phyloP scores from a whole-genome alignment of 2,329 filamentous ascomycete species.

The Venturia effusa region DNA sequence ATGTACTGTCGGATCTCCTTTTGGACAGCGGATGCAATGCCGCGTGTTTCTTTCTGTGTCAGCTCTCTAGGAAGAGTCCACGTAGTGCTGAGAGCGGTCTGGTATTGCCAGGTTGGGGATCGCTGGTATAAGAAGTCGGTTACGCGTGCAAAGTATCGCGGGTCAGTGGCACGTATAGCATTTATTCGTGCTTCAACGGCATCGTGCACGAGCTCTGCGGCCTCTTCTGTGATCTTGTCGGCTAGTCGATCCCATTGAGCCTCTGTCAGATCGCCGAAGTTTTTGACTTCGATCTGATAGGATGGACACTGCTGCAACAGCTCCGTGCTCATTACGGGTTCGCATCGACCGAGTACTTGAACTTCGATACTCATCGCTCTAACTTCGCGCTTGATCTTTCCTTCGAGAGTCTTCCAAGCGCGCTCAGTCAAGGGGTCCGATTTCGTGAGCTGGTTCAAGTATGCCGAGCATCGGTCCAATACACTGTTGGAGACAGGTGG shows the following conservation, averaged over 20 bases:
- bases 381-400: not conserved
- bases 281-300: not conserved
- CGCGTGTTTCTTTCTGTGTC: too few species aligned
- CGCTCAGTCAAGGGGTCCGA: not conserved
- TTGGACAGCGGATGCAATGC: too few species aligned
- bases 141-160: not conserved
- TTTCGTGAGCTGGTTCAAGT: not conserved
- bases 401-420: not conserved
- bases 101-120: not conserved
- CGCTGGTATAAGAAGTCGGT: not conserved
- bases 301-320: not conserved
- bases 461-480: not conserved
- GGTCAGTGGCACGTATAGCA: not conserved
- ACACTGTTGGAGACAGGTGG: not conserved
- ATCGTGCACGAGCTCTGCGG: not conserved
- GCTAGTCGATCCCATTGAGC: not conserved
- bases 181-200: not conserved
- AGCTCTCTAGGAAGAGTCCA: not conserved
- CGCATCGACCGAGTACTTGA: too few species aligned
- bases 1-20: too few species aligned
- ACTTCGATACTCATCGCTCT: not conserved
- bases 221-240: not conserved
- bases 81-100: not conserved
- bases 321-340: not conserved
- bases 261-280: not conserved